Percentiles rank a stretch among this genome's conserved stretches.
These are phyloP conservation scores for Noccaea caerulescens DNA, from an alignment of 345 rosid genomes.

Conservation along the genomic window DNA sequence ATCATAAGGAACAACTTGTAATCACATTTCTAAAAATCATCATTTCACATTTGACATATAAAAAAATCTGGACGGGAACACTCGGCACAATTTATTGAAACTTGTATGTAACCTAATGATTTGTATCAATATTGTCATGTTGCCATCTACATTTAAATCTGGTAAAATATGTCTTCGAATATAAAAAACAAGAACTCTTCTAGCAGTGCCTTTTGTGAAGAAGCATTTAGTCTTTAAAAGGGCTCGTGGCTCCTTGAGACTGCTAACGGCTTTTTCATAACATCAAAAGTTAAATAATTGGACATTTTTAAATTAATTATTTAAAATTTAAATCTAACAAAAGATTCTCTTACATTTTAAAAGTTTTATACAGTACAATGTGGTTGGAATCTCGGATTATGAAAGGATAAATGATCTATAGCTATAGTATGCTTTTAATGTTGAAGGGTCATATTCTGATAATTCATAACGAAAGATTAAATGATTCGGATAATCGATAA, in stretches of 20 bases:
- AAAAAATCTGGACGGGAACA: background rate
- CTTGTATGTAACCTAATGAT: slow-evolving; percentile 3
- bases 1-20: background rate
- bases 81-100: background rate
- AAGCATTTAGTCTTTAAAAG: background rate
- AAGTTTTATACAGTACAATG: background rate
- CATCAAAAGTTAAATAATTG: slow-evolving; percentile 16
- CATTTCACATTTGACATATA: background rate
- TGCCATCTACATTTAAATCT: background rate
- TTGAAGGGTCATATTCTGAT: background rate
- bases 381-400: slow-evolving; percentile 20
- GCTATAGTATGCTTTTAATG: background rate
- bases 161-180: background rate
- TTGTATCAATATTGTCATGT: background rate
- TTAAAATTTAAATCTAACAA: background rate
- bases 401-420: background rate
- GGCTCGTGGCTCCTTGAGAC: slow-evolving; percentile 22
- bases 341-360: slow-evolving; percentile 4
- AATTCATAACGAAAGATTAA: background rate
- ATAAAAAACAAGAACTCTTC: background rate
- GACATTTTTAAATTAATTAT: background rate
- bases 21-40: background rate
- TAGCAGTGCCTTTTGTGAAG: no score
- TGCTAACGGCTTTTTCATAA: slow-evolving; percentile 30
- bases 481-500: background rate